These are phyloP conservation scores for Hypericum androsaemum DNA, from an alignment of 345 rosid genomes.

Conservation along the genomic window DNA sequence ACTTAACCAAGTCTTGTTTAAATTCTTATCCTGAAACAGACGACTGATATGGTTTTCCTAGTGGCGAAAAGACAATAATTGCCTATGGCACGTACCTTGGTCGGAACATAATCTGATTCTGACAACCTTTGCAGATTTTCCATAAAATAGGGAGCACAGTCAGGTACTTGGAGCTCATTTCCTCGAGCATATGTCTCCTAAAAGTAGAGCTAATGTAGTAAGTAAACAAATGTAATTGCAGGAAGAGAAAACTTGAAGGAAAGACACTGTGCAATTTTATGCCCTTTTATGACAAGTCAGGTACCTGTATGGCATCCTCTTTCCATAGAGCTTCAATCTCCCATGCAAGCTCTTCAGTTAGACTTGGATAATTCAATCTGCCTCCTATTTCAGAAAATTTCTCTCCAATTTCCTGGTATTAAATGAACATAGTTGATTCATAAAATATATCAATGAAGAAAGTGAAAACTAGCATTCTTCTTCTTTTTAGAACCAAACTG, in stretches of 20 bases:
- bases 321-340: slow-evolving; percentile 84
- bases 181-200: slow-evolving; percentile 85
- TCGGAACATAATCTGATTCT: slow-evolving; percentile 70
- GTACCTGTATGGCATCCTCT: slow-evolving; percentile 89
- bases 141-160: slow-evolving; percentile 85
- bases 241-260: background rate
- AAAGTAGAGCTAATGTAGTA: slow-evolving; percentile 8
- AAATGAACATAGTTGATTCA: slow-evolving; percentile 8
- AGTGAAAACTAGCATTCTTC: background rate
- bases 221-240: background rate
- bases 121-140: slow-evolving; percentile 79
- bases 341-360: slow-evolving; percentile 63
- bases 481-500: background rate
- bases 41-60: background rate
- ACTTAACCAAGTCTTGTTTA: too few relatives aligned
- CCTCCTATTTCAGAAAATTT: slow-evolving; percentile 75
- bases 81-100: slow-evolving; percentile 48
- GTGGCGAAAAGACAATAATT: background rate
- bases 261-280: background rate
- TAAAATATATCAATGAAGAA: background rate
- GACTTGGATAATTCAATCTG: slow-evolving; percentile 58
- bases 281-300: slow-evolving; percentile 10
- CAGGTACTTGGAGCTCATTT: slow-evolving; percentile 90
- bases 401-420: slow-evolving; percentile 62
- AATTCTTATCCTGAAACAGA: too few relatives aligned